A percentile compares a stretch with the other conserved stretches of the same genome.
Conservation (phyloP, 2,329 filamentous ascomycete genomes). For the Aspergillus fumigatus region DNA sequence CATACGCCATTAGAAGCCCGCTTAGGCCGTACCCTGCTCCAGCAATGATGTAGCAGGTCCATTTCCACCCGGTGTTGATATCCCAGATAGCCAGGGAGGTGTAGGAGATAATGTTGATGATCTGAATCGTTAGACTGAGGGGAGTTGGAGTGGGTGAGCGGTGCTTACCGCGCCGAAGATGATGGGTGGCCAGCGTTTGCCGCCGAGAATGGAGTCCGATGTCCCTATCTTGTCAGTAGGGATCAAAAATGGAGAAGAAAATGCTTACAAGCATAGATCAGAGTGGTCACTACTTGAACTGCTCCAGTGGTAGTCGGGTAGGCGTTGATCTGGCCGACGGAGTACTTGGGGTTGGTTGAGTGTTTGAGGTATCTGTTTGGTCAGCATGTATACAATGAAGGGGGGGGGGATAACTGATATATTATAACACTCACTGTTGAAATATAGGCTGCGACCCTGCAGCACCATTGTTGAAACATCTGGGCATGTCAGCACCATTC, state of each 20-base stretch:
- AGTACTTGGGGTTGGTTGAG: conserved; percentile 43
- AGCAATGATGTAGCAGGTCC: conserved; percentile 57
- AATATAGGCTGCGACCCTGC: conserved; percentile 53
- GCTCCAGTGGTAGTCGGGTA: conserved; percentile 57
- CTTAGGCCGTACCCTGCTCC: conserved; percentile 46
- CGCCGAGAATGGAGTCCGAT: conserved; percentile 57
- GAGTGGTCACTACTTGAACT: conserved; percentile 55
- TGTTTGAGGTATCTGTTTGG: conserved; percentile 21
- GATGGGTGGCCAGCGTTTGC: conserved; percentile 61
- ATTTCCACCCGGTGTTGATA: conserved; percentile 54
- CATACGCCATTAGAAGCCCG: conserved; percentile 48
- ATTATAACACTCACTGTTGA: conserved; percentile 32
- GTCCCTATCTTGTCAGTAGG: conserved; percentile 39
- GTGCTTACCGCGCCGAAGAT: conserved; percentile 51
- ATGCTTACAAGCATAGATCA: conserved; percentile 54
- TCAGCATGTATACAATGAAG: accelerated
- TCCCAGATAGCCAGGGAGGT: conserved; percentile 47
- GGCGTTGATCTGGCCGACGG: conserved; percentile 44
- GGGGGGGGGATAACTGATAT: not conserved
- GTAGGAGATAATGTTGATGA: conserved; percentile 42
- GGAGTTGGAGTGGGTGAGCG: too few species aligned
- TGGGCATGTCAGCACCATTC: conserved; percentile 10
- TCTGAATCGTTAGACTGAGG: conserved; percentile 7
- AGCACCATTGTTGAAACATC: conserved; percentile 58
- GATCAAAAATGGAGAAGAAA: accelerated